Percentiles rank a stretch among this genome's conserved stretches.
Conservation (phyloP, 1,284 basidiomycete species). For the Anthracocystis walkeri region DNA sequence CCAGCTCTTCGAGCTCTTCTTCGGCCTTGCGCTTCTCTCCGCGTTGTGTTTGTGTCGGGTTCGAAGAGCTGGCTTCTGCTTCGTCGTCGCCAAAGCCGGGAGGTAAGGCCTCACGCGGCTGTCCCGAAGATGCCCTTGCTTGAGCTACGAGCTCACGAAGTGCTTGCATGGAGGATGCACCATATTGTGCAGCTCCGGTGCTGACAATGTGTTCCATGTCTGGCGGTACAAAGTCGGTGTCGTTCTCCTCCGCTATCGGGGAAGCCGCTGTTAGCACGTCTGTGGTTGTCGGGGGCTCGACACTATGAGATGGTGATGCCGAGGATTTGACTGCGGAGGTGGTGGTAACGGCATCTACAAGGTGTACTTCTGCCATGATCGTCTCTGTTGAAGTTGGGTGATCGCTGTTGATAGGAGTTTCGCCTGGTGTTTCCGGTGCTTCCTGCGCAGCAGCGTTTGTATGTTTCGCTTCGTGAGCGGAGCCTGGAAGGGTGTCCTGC, state of each 20-base stretch:
- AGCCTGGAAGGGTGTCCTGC: not conserved
- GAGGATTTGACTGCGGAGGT: not conserved
- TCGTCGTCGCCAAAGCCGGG: constrained; percentile 42
- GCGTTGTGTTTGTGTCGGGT: constrained; percentile 9
- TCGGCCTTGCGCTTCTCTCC: constrained; percentile 44
- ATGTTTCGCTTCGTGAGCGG: not conserved
- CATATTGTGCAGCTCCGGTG: constrained; percentile 40
- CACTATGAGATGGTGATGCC: not conserved
- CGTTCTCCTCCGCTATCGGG: constrained; percentile 8
- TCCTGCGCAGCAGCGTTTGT: not conserved
- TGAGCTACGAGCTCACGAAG: constrained; percentile 46
- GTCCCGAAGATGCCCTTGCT: constrained; percentile 39
- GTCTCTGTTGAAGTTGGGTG: no score
- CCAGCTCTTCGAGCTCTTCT: constrained; percentile 32
- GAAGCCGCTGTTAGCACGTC: not conserved
- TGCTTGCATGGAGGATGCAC: constrained; percentile 34
- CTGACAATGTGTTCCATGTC: constrained; percentile 49
- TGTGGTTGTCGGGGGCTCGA: not conserved
- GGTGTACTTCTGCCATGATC: not conserved
- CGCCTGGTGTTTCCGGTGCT: not conserved
- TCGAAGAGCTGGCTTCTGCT: not conserved
- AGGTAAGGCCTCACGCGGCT: constrained; percentile 37
- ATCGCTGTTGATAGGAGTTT: not conserved
- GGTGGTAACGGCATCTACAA: no score
- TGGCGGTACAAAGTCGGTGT: constrained; percentile 34